Base-by-base conservation (phyloP, 2,329 filamentous ascomycete species). In the Blumeriella jaapii region DNA sequence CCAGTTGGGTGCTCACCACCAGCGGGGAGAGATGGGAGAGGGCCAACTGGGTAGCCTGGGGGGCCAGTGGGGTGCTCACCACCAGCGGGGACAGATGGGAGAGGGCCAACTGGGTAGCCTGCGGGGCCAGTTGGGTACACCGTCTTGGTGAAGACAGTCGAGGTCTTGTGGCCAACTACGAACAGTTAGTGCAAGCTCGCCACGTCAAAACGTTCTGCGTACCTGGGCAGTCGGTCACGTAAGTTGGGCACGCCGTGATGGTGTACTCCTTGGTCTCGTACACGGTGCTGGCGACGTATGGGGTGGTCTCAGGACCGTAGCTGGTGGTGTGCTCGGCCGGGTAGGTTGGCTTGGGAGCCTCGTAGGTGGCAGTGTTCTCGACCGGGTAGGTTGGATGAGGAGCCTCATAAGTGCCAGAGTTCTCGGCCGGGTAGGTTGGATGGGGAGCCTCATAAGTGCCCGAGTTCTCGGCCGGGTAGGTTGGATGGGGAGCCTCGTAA, bases 271-370 rank as follows among this genome's bases (percentile, higher is more conserved):
- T 40, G 18, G 43, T 47, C 5, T 23, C 24, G 11, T 38, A 36
- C 30, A 40, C 27, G n/a, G 32, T 43, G n/a, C 31, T 34, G 20
- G 45, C 49, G 16, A 61, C 49, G 25, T 49, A 52, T 22, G 35
- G 12, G 3, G 25, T 32, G n/a, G 30, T 29, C 27, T 19, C 29
- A 13, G 29, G n/a, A 12, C 15, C 12, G 16, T 14, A 18, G 23
- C 22, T 23, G 18, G 19, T 22, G 18, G 12, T n/a, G 18, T 23
- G 22, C 10, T 17, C 18, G n/a, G 20, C 14, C 6, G 23, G 22
- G 31, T 34, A 32, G 10, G 24, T 34, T 28, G 31, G 23, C 31
- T 28, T 28, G 9, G 31, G 15, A n/a, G 24, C 30, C 22, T 32
- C 30, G 30, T 31, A 15, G 31, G 24, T 15, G 28, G 36, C n/a